A percentile compares a stretch with the other conserved stretches of the same genome.
These are phyloP conservation scores for Calonectria leucothoes DNA, from an alignment of 2,329 filamentous ascomycete genomes.

Conservation along the genomic window DNA sequence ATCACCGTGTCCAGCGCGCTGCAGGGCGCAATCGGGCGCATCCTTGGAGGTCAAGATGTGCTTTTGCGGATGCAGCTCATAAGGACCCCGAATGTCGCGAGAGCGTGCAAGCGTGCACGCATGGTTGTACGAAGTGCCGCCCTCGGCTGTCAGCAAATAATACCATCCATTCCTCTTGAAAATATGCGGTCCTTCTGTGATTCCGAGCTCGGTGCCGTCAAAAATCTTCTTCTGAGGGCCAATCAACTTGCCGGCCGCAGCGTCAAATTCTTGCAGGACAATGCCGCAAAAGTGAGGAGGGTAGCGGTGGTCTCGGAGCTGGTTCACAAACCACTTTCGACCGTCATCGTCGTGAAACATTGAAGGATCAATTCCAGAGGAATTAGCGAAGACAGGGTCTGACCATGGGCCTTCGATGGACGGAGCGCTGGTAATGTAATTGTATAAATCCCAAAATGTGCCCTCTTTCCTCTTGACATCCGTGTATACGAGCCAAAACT, in stretches of 20 bases:
- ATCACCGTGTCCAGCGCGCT: conserved; percentile 65
- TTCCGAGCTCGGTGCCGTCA: conserved; percentile 63
- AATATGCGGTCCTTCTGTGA: conserved; percentile 68
- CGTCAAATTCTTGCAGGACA: conserved; percentile 67
- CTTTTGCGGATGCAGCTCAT: conserved; percentile 68
- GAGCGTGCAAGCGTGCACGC: conserved; percentile 69
- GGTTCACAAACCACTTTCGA: conserved; percentile 67
- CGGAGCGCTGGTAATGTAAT: conserved; percentile 69
- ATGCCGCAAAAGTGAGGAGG: conserved; percentile 68
- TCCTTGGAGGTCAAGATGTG: conserved; percentile 67
- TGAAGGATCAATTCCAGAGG: conserved; percentile 72
- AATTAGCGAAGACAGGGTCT: conserved; percentile 69
- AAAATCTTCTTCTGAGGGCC: conserved; percentile 68
- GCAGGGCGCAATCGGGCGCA: conserved; percentile 59
- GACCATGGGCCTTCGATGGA: conserved; percentile 70
- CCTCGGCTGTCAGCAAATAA: conserved; percentile 70
- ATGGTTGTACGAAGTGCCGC: conserved; percentile 70
- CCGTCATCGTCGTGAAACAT: conserved; percentile 69
- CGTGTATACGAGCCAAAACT: conserved; percentile 74
- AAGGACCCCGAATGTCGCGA: conserved; percentile 68
- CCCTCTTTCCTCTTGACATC: conserved; percentile 76
- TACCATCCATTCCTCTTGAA: conserved; percentile 70
- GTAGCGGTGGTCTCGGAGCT: conserved; percentile 65
- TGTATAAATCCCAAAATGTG: conserved; percentile 72
- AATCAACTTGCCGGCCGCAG: conserved; percentile 60